Base-by-base conservation (phyloP, 345 rosid genomes). In the Dipteronia dyeriana region DNA sequence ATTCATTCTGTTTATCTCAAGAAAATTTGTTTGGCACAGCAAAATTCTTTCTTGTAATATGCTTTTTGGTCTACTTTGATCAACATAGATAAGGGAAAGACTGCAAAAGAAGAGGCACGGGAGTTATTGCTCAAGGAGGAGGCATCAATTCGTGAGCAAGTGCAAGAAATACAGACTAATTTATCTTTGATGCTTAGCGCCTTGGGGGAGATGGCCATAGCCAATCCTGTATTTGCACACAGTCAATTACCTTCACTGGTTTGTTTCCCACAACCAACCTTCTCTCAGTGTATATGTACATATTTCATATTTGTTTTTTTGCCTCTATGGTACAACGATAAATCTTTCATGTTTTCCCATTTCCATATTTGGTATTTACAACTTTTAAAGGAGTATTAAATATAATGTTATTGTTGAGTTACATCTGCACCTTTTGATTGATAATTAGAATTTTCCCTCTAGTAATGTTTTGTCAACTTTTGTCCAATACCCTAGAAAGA, bases 31-130 rank as follows among this genome's bases (percentile, higher is more conserved):
- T 23, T 61, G 62, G 34, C 17, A 10, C 9, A 4, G 38, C 23
- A 51, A 60, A 1, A 47, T 64, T 17, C 16, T 8, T 47, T 47
- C 17, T 73, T 19, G 20, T 68, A 13, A 39, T 39, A 43, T 59
- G 68, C 68, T 63, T 77, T 74, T 70, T 11, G 71, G 49, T 75
- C 66, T 39, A 23, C 56, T 59, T 85, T 68, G 41, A 45, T 80
- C 76, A 73, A 31, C 72, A 23, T 77, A 96, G 99, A 94, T 74
- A 96, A 96, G 80, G 97, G 87, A 73, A 96, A 89, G 88, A 92
- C 94, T 6, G 90, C 97, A 66, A 96, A 96, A 82, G 98, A 93
- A 85, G 99, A 94, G 84, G 99, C 97, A 62, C 94, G 97, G 9
- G 97, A 94, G 76, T 76, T 90, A 81, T 76, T 96, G 91, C 98